phyloP scores from a whole-genome alignment of 2,329 filamentous ascomycete genomes.

The Aspergillus costaricaensis region DNA sequence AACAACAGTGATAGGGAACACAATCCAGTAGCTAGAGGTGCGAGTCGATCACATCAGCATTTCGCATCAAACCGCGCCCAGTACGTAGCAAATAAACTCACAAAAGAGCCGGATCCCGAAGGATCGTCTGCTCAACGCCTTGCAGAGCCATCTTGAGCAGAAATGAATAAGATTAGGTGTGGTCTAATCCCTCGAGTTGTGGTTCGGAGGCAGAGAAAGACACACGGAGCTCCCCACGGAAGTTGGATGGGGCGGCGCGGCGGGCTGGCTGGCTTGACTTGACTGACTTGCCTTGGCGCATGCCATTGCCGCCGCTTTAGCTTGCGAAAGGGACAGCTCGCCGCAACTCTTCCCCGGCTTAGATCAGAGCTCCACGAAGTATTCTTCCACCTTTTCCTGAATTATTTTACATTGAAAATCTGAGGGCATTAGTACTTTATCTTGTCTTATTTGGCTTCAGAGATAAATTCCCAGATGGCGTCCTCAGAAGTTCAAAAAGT shows the following conservation, averaged over 20 bases:
- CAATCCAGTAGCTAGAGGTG: constrained; percentile 88
- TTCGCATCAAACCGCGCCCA: not conserved
- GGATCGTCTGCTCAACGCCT: constrained; percentile 88
- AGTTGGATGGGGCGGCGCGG: constrained; percentile 10
- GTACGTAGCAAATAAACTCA: constrained; percentile 52
- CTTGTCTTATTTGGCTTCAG: not conserved
- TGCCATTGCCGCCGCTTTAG: constrained; percentile 25
- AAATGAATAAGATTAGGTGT: constrained; percentile 1
- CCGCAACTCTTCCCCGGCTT: constrained; percentile 30
- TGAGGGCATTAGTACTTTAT: not conserved
- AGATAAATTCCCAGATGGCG: constrained; percentile 23
- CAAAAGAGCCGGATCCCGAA: constrained; percentile 98
- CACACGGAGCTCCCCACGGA: constrained; percentile 17
- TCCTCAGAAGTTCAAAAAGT: constrained; percentile 40
- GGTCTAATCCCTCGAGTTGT: not conserved
- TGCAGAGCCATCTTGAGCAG: constrained; percentile 69
- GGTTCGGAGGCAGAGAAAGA: constrained; percentile 14
- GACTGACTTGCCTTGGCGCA: constrained; percentile 9
- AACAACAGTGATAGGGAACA: constrained; percentile 94
- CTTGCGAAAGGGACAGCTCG: constrained; percentile 38
- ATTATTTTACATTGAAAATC: not conserved
- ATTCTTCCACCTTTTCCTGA: not conserved
- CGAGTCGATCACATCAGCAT: not conserved
- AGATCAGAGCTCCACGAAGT: not conserved
- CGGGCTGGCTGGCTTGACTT: not conserved